phyloP scores from a whole-genome alignment of 306 rosid species.

The Rosa lucieae region DNA sequence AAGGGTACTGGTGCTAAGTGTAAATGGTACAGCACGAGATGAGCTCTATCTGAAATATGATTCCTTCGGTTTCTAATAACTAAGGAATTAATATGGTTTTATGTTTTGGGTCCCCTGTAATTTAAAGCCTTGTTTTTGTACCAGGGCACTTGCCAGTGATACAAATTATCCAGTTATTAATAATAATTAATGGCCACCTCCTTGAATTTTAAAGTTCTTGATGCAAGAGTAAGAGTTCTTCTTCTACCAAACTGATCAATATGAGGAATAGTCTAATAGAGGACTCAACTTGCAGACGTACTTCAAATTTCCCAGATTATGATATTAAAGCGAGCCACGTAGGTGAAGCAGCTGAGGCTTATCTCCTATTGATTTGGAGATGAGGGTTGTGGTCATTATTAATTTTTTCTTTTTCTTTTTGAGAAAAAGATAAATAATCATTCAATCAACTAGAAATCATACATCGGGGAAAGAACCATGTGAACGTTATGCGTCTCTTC shows the following conservation, averaged over 20 bases:
- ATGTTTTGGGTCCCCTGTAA: constrained; percentile 2
- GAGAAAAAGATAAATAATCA: too few species aligned
- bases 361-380: constrained; percentile 6
- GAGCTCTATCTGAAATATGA: not conserved
- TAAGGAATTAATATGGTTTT: not conserved
- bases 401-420: too few species aligned
- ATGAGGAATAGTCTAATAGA: not conserved
- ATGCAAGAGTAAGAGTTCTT: not conserved
- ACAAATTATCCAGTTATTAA: not conserved
- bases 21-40: constrained; percentile 22
- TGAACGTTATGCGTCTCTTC: constrained; percentile 16
- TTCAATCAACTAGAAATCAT: too few species aligned
- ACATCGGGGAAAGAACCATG: not conserved
- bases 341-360: not conserved
- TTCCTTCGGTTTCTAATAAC: not conserved
- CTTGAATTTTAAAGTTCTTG: not conserved
- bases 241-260: not conserved
- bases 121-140: constrained; percentile 25
- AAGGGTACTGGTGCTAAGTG: constrained; percentile 3
- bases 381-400: constrained; percentile 19
- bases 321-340: not conserved
- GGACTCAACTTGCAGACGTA: not conserved
- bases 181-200: not conserved
- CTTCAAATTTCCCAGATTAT: not conserved
- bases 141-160: constrained; percentile 25